Conservation (phyloP, 2,329 filamentous ascomycete species). For the Ilyonectria robusta region DNA sequence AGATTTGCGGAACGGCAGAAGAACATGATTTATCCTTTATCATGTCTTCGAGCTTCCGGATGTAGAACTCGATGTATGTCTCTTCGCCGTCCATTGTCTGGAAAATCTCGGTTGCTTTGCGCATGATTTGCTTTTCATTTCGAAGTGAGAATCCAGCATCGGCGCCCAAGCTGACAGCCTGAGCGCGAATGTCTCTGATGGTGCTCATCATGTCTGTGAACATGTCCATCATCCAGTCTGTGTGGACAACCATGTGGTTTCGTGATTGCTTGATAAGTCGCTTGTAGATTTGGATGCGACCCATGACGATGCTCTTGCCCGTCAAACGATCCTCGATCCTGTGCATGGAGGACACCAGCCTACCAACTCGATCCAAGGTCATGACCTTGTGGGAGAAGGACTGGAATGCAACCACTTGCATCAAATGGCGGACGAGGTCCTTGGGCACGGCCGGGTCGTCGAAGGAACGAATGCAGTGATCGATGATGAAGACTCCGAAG, state of each 20-base stretch:
- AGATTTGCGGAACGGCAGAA: constrained; percentile 85
- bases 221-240: constrained; percentile 86
- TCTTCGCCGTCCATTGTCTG: constrained; percentile 65
- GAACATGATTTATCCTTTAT: constrained; percentile 68
- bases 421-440: constrained; percentile 81
- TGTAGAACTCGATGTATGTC: constrained; percentile 79
- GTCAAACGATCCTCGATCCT: constrained; percentile 80
- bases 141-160: constrained; percentile 80
- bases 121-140: constrained; percentile 76
- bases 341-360: constrained; percentile 79
- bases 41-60: constrained; percentile 77
- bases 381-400: constrained; percentile 83
- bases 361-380: constrained; percentile 78
- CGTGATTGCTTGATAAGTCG: constrained; percentile 81
- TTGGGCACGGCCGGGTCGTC: constrained; percentile 80
- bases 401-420: constrained; percentile 86
- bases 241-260: constrained; percentile 77
- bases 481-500: constrained; percentile 84
- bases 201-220: constrained; percentile 86
- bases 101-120: constrained; percentile 76
- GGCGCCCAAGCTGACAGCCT: constrained; percentile 81
- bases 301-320: constrained; percentile 85
- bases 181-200: constrained; percentile 80
- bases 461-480: constrained; percentile 82
- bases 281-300: constrained; percentile 84